Base-by-base conservation (phyloP, 352 stramenopile species). In the Pilasporangium apinafurcum region DNA sequence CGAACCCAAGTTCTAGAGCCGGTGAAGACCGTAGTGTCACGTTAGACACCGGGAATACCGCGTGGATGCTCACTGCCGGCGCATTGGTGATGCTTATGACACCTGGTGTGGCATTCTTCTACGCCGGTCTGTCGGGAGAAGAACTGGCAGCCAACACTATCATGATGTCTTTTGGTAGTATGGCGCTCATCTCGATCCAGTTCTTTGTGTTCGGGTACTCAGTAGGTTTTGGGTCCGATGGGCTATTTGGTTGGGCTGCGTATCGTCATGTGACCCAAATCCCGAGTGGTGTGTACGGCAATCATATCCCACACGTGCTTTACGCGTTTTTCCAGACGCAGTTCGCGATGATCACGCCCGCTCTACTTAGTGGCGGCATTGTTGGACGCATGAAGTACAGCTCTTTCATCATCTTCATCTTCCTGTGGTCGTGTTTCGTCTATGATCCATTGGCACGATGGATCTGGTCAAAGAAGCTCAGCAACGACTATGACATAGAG, bases 401-500 rank as follows among this genome's bases (percentile, higher is more conserved):
- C 28, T 31, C 48, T 10, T 61, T 53, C 32, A 10, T 71, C 21
- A 29, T 75, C 22, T 78, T 78, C 35, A 37, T 65, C 3, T 17
- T 57, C 30, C 27, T 75, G 17, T 78, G 61, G 46, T 53, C 59
- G 16, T 35, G 70, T n/a, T 22, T 62, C 13, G 58, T 80, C 5
- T 80, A 79, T 44, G 62, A 58, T 44, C 65, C 65, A 17, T 35
- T 80, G n/a, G 67, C 65, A n/a, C 65, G 65, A 43, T 72, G 69
- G 56, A 56, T 65, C 32, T 80, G 67, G 67, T 25, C 49, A 7
- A 35, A 48, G 4, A 37, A 64, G 10, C 44, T 70, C 33, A 40
- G 53, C 31, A 46, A 45, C 9, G 32, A n/a, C n/a, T 62, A 49
- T 17, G 34, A 48, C 18, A 13, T 42, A 10, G n/a, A 26, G 20